Evolutionary conservation across 495 filamentous ascomycete species (phyloP), one percentile per base, ranked within the genome.

Genomic region (Pyrenula aspistea): DNA sequence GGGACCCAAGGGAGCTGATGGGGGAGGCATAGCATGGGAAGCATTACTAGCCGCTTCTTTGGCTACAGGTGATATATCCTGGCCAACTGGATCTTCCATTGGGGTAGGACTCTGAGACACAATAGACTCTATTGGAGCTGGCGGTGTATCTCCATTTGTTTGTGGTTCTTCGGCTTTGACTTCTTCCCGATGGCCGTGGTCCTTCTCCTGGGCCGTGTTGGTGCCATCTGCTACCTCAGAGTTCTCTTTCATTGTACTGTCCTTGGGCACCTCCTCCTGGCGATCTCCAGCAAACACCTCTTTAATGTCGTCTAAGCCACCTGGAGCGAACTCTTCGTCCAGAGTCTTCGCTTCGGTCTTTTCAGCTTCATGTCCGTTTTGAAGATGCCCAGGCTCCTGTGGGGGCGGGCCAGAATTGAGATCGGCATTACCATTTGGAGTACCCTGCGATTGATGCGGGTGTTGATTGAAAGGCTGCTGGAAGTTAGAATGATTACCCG

Each of bases 21-120:
- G 63, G 49, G 64, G 61, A 24, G 61, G 63, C 59, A 62, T 58
- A 60, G 63, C 59, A 20, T 20, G 8, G n/a, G 22, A 8, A 52
- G 50, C 19, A 52, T 21, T 10, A 52, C 20, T 19, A 10, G n/a
- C 50, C 50, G 31, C 8, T 42, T 4, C 31, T 8, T 15, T 42
- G 31, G 31, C 31, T 42, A 42, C 31, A 15, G 15, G 8, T 8
- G 31, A 8, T 8, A 81, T 82, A 49, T 76, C 59, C 15, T 76
- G 78, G 22, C 77, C 72, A 64, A 77, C 77, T 22, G 72, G 72
- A 31, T 61, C 59, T 42, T 42, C 31, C 31, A 42, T 42, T 8
- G 31, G 8, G 15, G 8, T 42, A 42, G 31, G 31, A 15, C 31
- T 42, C 15, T 42, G 31, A 42, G 31, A 42, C 15, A 42, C 31